These are phyloP conservation scores for Paracorniculantispora psalliotae DNA, from an alignment of 2,329 filamentous ascomycete genomes.

Conservation along the genomic window DNA sequence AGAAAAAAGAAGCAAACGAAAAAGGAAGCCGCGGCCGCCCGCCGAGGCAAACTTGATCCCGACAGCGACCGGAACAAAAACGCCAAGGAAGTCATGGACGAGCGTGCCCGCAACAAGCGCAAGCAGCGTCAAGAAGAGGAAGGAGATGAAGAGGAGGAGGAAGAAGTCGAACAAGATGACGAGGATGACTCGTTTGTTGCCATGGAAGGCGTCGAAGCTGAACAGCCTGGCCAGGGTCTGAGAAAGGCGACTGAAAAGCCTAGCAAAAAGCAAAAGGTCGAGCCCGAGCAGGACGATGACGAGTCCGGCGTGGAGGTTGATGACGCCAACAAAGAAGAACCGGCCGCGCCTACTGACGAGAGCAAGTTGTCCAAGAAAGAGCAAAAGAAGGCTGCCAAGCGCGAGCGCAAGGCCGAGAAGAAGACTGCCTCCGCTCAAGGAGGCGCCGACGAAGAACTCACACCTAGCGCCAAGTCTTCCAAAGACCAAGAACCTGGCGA, in stretches of 20 bases:
- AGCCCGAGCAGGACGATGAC: slow-evolving; percentile 22
- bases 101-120: slow-evolving; percentile 69
- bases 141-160: slow-evolving; percentile 36
- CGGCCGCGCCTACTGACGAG: slow-evolving; percentile 21
- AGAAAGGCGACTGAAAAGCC: slow-evolving; percentile 42
- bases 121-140: slow-evolving; percentile 57
- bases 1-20: slow-evolving; percentile 91
- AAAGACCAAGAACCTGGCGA: slow-evolving; percentile 34
- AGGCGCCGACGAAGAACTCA: slow-evolving; percentile 27
- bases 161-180: slow-evolving; percentile 35
- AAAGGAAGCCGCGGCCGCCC: slow-evolving; percentile 75
- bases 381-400: slow-evolving; percentile 41
- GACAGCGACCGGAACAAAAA: slow-evolving; percentile 74
- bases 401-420: slow-evolving; percentile 29
- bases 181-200: slow-evolving; percentile 39
- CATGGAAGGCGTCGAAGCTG: slow-evolving; percentile 51
- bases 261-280: slow-evolving; percentile 52
- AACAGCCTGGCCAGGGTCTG: slow-evolving; percentile 61
- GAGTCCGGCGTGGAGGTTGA: slow-evolving; percentile 23
- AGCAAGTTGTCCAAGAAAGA: slow-evolving; percentile 48
- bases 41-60: slow-evolving; percentile 85
- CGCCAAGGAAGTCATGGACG: slow-evolving; percentile 89
- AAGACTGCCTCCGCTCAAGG: slow-evolving; percentile 36
- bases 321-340: slow-evolving; percentile 41
- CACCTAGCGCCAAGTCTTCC: neutral